Base-by-base conservation (phyloP, 1,284 basidiomycete species). In the Golubevia sp. region DNA sequence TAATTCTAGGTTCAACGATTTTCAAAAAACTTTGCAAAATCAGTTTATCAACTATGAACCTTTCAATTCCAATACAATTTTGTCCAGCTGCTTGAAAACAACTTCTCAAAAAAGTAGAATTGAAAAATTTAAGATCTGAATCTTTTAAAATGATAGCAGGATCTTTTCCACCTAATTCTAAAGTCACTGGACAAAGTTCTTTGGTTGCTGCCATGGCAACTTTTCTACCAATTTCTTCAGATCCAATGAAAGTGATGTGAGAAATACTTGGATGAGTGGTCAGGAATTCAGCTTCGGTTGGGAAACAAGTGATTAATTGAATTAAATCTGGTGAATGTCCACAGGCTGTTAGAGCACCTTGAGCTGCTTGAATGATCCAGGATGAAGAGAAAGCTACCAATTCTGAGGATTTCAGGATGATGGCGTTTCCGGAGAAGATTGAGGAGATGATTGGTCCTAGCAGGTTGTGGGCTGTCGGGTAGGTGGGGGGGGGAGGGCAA, bases 51-150 rank as follows among this genome's bases (percentile, higher is more conserved):
- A 98, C 93, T 53, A 98, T 88, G 70, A 97, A 89, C 0, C 94
- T 89, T 84, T 99, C 96, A 64, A 96, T 92, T 26, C 95, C 94
- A 71, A 97, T 96, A 82, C 96, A 99, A 83, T 98, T 98, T 85
- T 98, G 96, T 18, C 96, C 96, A 50, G 88, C 88, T 66, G 93
- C 93, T 86, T 94, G 93, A 92, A 96, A 60, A 92, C 88, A 50
- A 92, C 93, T 56, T 93, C 59, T 90, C 90, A 96, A 90, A 88
- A 85, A 87, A 0, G 86, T 87, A 13, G 85, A 85, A 1, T 83
- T 78, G 64, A 87, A 87, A 63, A 83, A 86, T 18, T 82, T 73
- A 6, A 88, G 63, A 63, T 87, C 84, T 0, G 86, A 85, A 18
- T 79, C 84, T 0, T 85, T 84, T 8, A 88, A 79, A n/a, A 88